Evolutionary conservation across 2,329 filamentous ascomycete genomes (phyloP).

Genomic region (Claviceps digitariae): DNA sequence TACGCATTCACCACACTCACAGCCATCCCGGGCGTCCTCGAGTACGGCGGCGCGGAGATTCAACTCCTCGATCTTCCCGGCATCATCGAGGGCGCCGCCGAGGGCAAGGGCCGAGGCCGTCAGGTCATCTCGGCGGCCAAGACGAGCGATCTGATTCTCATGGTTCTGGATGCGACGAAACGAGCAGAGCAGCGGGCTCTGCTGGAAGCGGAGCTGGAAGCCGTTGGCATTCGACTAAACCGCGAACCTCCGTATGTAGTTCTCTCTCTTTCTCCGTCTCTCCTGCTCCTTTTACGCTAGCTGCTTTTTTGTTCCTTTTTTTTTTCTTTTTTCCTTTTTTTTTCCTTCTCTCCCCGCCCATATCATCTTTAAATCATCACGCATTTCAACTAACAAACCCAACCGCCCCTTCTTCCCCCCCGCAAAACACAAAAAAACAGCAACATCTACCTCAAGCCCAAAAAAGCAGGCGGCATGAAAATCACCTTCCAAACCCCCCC

Average conservation of each 20-base stretch:
- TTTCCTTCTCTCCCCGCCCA: neutral
- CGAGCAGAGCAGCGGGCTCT: slow-evolving; percentile 82
- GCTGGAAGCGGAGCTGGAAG: slow-evolving; percentile 83
- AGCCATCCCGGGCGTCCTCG: slow-evolving; percentile 90
- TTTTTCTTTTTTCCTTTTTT: neutral
- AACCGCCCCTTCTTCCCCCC: neutral
- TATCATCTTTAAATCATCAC: neutral
- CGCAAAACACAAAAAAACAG: slow-evolving; percentile 27
- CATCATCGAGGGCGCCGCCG: slow-evolving; percentile 93
- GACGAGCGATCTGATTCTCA: slow-evolving; percentile 92
- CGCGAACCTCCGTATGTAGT: slow-evolving; percentile 65
- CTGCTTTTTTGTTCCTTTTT: neutral
- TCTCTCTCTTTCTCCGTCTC: slow-evolving; percentile 1
- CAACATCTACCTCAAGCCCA: slow-evolving; percentile 93
- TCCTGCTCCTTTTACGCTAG: no score
- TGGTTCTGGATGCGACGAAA: slow-evolving; percentile 96
- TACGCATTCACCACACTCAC: slow-evolving; percentile 97
- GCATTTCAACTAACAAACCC: neutral
- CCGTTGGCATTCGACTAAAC: slow-evolving; percentile 89
- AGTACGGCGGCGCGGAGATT: slow-evolving; percentile 96
- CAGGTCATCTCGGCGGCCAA: slow-evolving; percentile 98
- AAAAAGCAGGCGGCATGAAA: slow-evolving; percentile 97
- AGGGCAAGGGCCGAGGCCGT: slow-evolving; percentile 88
- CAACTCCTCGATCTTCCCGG: slow-evolving; percentile 94
- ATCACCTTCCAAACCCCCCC: slow-evolving; percentile 88